Base-by-base conservation (phyloP, 176 grass and related monocot genomes). In the Cenchrus americanus region DNA sequence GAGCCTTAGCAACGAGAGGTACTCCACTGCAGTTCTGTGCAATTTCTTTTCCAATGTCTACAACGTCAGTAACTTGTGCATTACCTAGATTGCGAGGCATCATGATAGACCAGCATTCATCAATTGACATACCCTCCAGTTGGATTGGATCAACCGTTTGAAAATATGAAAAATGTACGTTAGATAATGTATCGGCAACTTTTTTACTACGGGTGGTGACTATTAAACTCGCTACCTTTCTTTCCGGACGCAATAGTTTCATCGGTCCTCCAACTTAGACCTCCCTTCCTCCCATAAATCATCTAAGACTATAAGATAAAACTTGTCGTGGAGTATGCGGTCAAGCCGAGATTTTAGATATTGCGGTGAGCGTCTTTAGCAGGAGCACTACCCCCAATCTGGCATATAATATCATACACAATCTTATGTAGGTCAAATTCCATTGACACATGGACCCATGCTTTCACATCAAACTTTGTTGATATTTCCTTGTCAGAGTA, bases 81-180 rank as follows among this genome's bases (percentile, higher is more conserved):
- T 1, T 34, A 3, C 4, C 34, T 34, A 34, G 4, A 34, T 34
- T 34, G 34, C 34, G 34, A 34, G 34, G 34, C 34, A 67, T 60
- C 87, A 88, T 62, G 22, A 92, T 76, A 82, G 23, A 66, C 85
- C 69, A 91, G 5, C 85, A 87, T 53, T 91, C 68, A 69, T 91
- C 80, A 64, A 23, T 22, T 21, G 54, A 21, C 7, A 21, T 21
- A 57, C 54, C 54, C 54, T 57, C 7, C 17, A 57, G 54, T 57
- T 57, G 21, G 7, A 57, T 21, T 57, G 54, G 54, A 21, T 21
- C 18, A 57, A 57, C 18, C 21, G 4, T 34, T 3, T 21, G 18
- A 57, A 57, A 57, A 57, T 57, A 57, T 8, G 54, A 57, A 57
- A 18, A 21, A 21, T 21, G 17, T 21, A 21, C 8, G 18, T 0